phyloP scores from a whole-genome alignment of 345 rosid genomes.

The Aethionema arabicum region DNA sequence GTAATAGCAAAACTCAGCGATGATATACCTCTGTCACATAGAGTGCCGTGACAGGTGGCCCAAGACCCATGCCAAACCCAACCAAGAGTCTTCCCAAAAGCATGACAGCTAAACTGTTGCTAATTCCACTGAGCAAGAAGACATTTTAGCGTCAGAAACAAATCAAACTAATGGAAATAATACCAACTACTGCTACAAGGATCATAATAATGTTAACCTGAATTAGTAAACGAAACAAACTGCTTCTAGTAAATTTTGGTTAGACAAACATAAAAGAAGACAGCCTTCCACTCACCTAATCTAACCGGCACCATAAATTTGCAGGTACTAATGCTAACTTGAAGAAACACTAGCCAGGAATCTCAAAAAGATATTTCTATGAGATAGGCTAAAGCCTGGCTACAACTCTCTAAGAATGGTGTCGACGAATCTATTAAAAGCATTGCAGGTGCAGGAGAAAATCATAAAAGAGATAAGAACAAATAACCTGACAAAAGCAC shows the following conservation, averaged over 20 bases:
- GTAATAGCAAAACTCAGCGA: background rate
- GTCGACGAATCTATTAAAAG: background rate
- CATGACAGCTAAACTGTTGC: constrained; percentile 68
- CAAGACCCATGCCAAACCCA: constrained; percentile 94
- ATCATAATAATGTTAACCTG: background rate
- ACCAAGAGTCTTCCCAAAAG: constrained; percentile 86
- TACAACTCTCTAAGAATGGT: no score
- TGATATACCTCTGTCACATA: constrained; percentile 85
- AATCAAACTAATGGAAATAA: constrained; percentile 65
- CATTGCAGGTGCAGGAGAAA: background rate
- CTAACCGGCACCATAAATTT: background rate
- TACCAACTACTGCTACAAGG: constrained; percentile 26
- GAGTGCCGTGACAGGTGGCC: constrained; percentile 89
- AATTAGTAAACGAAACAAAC: no score
- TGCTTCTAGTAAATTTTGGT: background rate
- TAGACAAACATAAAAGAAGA: background rate
- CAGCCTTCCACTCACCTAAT: background rate
- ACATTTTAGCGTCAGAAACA: constrained; percentile 51
- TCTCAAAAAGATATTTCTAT: background rate
- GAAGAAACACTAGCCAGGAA: constrained; percentile 9
- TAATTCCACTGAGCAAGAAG: constrained; percentile 57
- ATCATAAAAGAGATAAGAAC: background rate
- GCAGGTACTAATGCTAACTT: background rate
- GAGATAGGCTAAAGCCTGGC: background rate
- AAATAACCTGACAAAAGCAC: constrained; percentile 72